Evolutionary conservation across 352 stramenopile genomes (phyloP).

Genomic region (Phytophthora macrochlamydospora): DNA sequence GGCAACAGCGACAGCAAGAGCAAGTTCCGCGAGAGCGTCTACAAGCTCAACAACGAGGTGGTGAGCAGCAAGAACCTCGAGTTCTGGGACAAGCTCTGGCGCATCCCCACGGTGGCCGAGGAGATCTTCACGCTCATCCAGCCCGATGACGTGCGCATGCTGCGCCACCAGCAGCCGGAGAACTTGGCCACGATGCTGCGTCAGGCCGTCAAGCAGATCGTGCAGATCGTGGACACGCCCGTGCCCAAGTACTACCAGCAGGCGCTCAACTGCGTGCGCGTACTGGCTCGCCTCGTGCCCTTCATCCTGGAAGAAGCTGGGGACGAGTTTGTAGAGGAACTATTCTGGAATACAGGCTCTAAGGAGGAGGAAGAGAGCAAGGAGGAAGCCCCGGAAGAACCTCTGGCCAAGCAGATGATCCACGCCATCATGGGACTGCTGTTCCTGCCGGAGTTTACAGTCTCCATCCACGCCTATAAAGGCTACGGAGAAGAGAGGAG

Average conservation of each 20-base stretch:
- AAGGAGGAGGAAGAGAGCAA: slow-evolving; percentile 42
- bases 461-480: slow-evolving; percentile 87
- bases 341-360: too few relatives aligned
- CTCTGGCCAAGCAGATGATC: slow-evolving; percentile 77
- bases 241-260: slow-evolving; percentile 90
- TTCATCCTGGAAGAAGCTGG: slow-evolving; percentile 84
- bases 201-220: slow-evolving; percentile 79
- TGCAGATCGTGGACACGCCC: slow-evolving; percentile 88
- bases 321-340: slow-evolving; percentile 82
- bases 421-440: slow-evolving; percentile 87
- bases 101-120: slow-evolving; percentile 86
- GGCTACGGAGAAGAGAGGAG: slow-evolving; percentile 77
- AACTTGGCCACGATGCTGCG: slow-evolving; percentile 87
- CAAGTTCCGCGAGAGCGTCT: slow-evolving; percentile 92
- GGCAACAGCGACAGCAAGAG: slow-evolving; percentile 91
- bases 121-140: slow-evolving; percentile 92
- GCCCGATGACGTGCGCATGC: slow-evolving; percentile 88
- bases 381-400: slow-evolving; percentile 31
- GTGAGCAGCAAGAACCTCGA: slow-evolving; percentile 87
- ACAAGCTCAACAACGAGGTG: slow-evolving; percentile 91
- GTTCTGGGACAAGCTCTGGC: slow-evolving; percentile 92
- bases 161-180: slow-evolving; percentile 79
- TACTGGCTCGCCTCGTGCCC: slow-evolving; percentile 81
- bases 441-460: slow-evolving; percentile 86
- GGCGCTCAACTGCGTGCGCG: slow-evolving; percentile 84